Evolutionary conservation across 1,284 basidiomycete genomes (phyloP), one percentile per base, ranked within the genome.

Genomic region (Puccinia hordei): DNA sequence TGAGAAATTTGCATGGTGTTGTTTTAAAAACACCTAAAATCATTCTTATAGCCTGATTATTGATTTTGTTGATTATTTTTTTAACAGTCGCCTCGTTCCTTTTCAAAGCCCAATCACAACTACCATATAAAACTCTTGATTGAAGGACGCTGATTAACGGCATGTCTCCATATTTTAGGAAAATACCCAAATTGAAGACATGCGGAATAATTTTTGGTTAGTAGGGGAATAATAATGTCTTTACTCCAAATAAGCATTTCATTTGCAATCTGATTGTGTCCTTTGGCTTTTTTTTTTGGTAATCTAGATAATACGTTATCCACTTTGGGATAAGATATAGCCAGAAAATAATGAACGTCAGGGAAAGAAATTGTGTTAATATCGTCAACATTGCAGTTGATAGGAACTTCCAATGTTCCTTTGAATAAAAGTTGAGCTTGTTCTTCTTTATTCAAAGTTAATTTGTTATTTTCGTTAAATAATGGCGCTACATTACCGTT

Each of bases 401-500:
- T n/a, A n/a, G n/a, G n/a, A n/a, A n/a, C n/a, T n/a, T 57, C 27
- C 5, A 5, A 57, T 8, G 53, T 57, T 6, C 53, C 53, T 57
- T 57, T 57, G 22, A 57, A 57, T 5, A 74, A 55, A 22, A 74
- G 22, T 5, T 24, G 10, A 8, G 6, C 30, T 41, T 74, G 27
- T 49, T 74, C 73, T 44, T 46, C 51, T 24, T 53, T 63, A 22
- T 44, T 24, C 22, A 41, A 41, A n/a, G 59, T 59, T 8, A 75
- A 38, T 4, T 24, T n/a, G 33, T 53, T 59, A 13, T 74, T 22
- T 61, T 59, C 51, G 22, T 55, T 74, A 3, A 55, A 33, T 8
- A 74, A 35, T 4, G 72, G 72, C 12, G 72, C 30, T 19, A 74
- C 55, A 27, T 44, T 44, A 13, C 53, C 35, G 27, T 5, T n/a